A percentile compares a stretch with the other conserved stretches of the same genome.
These are phyloP conservation scores for Herpetomonas tarakana DNA, from an alignment of 208 protist genomes.

Conservation along the genomic window DNA sequence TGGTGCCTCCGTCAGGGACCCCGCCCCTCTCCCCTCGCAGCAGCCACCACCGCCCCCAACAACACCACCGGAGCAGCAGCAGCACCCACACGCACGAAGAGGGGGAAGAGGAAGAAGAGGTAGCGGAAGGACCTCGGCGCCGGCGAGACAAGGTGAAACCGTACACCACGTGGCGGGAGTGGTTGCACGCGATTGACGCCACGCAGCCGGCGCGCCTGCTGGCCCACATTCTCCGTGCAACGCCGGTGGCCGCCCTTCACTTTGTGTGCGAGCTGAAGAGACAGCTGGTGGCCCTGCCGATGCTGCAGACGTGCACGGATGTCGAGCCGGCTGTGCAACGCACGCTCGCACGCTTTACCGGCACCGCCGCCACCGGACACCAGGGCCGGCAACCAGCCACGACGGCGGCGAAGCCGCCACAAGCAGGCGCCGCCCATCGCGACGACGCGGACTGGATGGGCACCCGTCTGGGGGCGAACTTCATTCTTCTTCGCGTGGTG, in stretches of 20 bases:
- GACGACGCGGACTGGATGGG: slow-evolving; percentile 1
- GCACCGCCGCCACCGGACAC: neutral
- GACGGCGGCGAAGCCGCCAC: slow-evolving; percentile 1
- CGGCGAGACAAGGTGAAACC: slow-evolving; percentile 9
- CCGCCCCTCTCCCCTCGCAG: neutral
- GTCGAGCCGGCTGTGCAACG: slow-evolving; percentile 5
- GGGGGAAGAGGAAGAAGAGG: too few species aligned
- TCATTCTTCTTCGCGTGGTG: slow-evolving; percentile 42
- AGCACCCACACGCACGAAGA: slow-evolving; percentile 7
- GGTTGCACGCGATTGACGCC: slow-evolving; percentile 25
- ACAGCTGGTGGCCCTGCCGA: slow-evolving; percentile 52
- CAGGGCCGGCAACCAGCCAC: neutral
- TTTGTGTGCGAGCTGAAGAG: slow-evolving; percentile 58
- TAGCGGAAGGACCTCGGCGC: neutral
- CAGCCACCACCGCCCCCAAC: slow-evolving; percentile 1
- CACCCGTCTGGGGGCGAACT: slow-evolving; percentile 7
- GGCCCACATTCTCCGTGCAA: slow-evolving; percentile 61
- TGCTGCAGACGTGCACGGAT: slow-evolving; percentile 51
- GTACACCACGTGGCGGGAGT: slow-evolving; percentile 17
- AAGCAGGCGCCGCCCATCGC: neutral
- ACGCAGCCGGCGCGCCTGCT: slow-evolving; percentile 36
- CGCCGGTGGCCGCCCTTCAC: slow-evolving; percentile 55
- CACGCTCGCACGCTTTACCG: too few species aligned
- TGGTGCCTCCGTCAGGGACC: slow-evolving; percentile 3
- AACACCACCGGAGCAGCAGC: neutral